phyloP scores from a whole-genome alignment of 2,329 filamentous ascomycete species.

The Ascocoryne sarcoides region DNA sequence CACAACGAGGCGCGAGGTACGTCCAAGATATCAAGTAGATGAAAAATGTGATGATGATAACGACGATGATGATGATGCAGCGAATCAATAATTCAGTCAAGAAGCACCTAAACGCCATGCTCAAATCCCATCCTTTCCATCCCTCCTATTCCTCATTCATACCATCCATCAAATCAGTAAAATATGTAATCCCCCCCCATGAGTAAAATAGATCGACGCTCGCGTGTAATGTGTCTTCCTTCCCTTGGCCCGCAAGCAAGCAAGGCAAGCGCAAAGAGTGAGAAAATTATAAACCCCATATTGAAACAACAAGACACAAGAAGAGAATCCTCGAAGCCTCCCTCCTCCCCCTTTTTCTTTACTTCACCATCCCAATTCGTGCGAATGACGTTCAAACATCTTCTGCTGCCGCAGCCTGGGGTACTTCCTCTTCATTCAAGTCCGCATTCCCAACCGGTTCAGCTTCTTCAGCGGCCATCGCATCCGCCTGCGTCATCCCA shows the following conservation, averaged over 20 bases:
- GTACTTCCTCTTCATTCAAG: background rate
- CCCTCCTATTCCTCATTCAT: background rate
- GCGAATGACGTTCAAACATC: background rate
- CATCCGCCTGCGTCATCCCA: constrained; percentile 33
- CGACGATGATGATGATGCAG: no score
- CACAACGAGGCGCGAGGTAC: no score
- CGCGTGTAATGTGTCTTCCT: background rate
- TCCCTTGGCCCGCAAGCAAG: background rate
- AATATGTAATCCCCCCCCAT: background rate
- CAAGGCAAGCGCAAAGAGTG: background rate
- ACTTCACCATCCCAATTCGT: background rate
- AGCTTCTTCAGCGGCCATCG: constrained; percentile 7
- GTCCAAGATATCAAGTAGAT: no score
- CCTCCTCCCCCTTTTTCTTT: background rate
- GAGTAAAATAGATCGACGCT: background rate
- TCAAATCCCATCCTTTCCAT: background rate
- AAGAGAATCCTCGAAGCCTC: background rate
- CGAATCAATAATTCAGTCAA: background rate
- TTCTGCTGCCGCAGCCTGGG: background rate
- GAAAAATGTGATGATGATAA: no score
- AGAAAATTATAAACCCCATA: background rate
- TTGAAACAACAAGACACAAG: background rate
- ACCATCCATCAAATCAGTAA: background rate
- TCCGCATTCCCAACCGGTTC: background rate
- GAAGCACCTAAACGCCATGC: background rate